phyloP scores from a whole-genome alignment of 2,329 filamentous ascomycete species.

The Zymoseptoria pseudotritici region DNA sequence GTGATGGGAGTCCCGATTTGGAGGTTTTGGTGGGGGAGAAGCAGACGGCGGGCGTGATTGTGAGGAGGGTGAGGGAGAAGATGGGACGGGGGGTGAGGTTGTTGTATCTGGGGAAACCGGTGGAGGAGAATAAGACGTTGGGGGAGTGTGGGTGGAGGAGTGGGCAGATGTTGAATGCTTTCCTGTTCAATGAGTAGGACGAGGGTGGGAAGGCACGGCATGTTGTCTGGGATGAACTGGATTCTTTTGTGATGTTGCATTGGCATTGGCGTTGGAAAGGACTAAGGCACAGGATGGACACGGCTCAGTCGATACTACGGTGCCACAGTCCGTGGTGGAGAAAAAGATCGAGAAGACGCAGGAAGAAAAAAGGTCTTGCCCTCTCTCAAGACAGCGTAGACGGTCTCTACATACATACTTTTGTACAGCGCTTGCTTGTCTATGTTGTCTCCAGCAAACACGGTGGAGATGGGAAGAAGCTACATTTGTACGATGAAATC shows the following conservation, averaged over 20 bases:
- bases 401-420: no score
- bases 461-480: no score
- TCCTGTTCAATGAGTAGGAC: constrained; percentile 41
- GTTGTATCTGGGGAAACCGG: constrained; percentile 72
- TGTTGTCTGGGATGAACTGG: background rate
- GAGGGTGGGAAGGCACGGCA: background rate
- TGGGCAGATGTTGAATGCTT: constrained; percentile 68
- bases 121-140: constrained; percentile 61
- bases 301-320: no score
- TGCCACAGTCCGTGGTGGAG: background rate
- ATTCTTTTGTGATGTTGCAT: background rate
- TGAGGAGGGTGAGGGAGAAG: constrained; percentile 56
- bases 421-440: no score
- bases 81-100: constrained; percentile 57
- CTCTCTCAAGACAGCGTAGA: no score
- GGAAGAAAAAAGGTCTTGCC: no score
- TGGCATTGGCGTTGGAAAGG: background rate
- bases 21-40: constrained; percentile 29
- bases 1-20: constrained; percentile 33
- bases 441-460: no score
- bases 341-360: background rate
- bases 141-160: constrained; percentile 66
- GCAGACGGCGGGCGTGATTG: constrained; percentile 56
- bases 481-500: no score
- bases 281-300: no score